Conservation (phyloP, 768 basidiomycete genomes). For the Rhizopogon vinicolor region DNA sequence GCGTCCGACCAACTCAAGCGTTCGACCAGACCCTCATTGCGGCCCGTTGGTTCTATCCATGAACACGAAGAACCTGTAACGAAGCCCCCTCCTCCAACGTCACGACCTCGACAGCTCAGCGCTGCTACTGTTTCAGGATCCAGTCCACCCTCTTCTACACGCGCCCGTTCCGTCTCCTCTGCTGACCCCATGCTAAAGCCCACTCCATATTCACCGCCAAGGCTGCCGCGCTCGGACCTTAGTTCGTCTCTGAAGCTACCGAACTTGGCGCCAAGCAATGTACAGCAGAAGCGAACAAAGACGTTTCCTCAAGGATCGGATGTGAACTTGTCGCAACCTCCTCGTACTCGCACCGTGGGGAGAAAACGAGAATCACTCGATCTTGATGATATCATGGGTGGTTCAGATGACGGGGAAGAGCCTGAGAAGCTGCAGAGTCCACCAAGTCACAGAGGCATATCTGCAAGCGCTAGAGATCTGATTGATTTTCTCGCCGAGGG, state of each 20-base stretch:
- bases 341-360: slow-evolving; percentile 42
- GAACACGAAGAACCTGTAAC: slow-evolving; percentile 51
- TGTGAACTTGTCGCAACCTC: slow-evolving; percentile 18
- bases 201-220: slow-evolving; percentile 14
- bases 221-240: slow-evolving; percentile 23
- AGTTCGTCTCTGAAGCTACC: slow-evolving; percentile 26
- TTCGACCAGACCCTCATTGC: slow-evolving; percentile 34
- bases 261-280: slow-evolving; percentile 15
- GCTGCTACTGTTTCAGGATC: slow-evolving; percentile 36
- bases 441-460: slow-evolving; percentile 42
- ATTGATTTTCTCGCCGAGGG: slow-evolving; percentile 58
- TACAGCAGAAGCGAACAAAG: slow-evolving; percentile 13
- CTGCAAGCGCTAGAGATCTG: slow-evolving; percentile 42
- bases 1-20: slow-evolving; percentile 21
- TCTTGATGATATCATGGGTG: slow-evolving; percentile 70
- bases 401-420: slow-evolving; percentile 56
- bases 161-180: slow-evolving; percentile 27
- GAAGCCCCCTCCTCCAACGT: slow-evolving; percentile 31
- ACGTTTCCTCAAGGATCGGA: slow-evolving; percentile 24
- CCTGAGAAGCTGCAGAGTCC: slow-evolving; percentile 28
- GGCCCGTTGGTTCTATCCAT: slow-evolving; percentile 57
- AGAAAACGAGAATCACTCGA: slow-evolving; percentile 66
- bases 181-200: slow-evolving; percentile 19
- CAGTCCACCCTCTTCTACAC: slow-evolving; percentile 19
- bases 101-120: slow-evolving; percentile 43